Evolutionary conservation across 2,329 filamentous ascomycete genomes (phyloP).

Genomic region (Acrocalymma vagum): DNA sequence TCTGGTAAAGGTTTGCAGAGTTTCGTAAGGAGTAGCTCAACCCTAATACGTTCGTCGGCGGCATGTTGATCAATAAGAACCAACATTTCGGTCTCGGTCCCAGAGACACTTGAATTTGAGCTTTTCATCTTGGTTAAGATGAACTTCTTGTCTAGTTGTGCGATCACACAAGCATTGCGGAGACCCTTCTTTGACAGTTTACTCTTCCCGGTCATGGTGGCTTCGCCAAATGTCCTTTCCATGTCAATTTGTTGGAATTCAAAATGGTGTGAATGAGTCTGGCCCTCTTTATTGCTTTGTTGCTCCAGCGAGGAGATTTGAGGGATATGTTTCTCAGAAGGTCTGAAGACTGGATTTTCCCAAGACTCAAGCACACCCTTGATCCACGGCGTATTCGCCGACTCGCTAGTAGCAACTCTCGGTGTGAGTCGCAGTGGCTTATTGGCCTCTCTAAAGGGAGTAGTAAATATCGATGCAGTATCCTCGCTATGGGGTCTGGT

Average conservation of each 20-base stretch:
- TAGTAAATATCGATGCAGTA: background rate
- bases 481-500: constrained; percentile 14
- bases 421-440: constrained; percentile 43
- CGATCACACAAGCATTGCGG: constrained; percentile 69
- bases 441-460: constrained; percentile 29
- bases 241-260: constrained; percentile 20
- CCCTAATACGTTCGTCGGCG: constrained; percentile 84
- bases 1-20: constrained; percentile 53
- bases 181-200: constrained; percentile 66
- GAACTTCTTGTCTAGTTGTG: constrained; percentile 91
- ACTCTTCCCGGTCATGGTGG: constrained; percentile 23
- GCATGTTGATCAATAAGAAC: constrained; percentile 93
- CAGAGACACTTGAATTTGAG: constrained; percentile 17
- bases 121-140: constrained; percentile 71
- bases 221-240: constrained; percentile 35
- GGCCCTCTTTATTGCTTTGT: constrained; percentile 5
- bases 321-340: constrained; percentile 53
- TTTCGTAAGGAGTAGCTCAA: constrained; percentile 75
- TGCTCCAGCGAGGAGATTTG: constrained; percentile 40
- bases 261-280: constrained; percentile 5
- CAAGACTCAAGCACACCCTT: constrained; percentile 69
- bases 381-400: constrained; percentile 61
- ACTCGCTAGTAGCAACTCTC: constrained; percentile 13
- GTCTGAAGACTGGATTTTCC: constrained; percentile 80
- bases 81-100: constrained; percentile 54